phyloP scores from a whole-genome alignment of 192 early-diverging fungal species.

The Coemansia sp. region DNA sequence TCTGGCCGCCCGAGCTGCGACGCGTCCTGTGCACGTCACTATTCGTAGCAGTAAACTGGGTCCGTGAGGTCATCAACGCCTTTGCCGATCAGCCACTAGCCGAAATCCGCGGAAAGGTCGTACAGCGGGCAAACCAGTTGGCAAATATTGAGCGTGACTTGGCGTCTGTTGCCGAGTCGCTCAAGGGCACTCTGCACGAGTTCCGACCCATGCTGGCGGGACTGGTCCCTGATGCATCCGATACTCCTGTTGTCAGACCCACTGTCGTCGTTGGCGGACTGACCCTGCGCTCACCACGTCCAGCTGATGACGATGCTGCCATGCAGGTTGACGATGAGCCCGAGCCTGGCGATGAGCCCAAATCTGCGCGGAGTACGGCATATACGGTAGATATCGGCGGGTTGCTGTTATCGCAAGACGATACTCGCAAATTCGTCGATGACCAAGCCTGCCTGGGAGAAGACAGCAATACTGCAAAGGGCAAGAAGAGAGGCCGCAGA shows the following conservation, averaged over 20 bases:
- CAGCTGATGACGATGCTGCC: background rate
- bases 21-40: slow-evolving; percentile 38
- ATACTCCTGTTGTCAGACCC: slow-evolving; percentile 5
- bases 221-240: slow-evolving; percentile 31
- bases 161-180: slow-evolving; percentile 20
- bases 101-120: slow-evolving; percentile 31
- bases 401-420: slow-evolving; percentile 41
- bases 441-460: background rate
- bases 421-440: slow-evolving; percentile 30
- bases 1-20: slow-evolving; percentile 28
- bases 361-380: background rate
- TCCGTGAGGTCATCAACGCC: slow-evolving; percentile 68
- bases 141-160: slow-evolving; percentile 28
- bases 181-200: slow-evolving; percentile 19
- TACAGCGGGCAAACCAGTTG: slow-evolving; percentile 40
- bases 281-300: slow-evolving; percentile 5
- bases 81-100: slow-evolving; percentile 51
- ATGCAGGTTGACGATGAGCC: background rate
- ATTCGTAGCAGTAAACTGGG: slow-evolving; percentile 53
- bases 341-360: background rate
- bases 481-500: slow-evolving; percentile 30
- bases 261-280: background rate
- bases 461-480: background rate
- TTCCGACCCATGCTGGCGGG: slow-evolving; percentile 33
- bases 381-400: slow-evolving; percentile 33